These are phyloP conservation scores for Phytophthora colocasiae DNA, from an alignment of 352 stramenopile genomes.

Conservation along the genomic window DNA sequence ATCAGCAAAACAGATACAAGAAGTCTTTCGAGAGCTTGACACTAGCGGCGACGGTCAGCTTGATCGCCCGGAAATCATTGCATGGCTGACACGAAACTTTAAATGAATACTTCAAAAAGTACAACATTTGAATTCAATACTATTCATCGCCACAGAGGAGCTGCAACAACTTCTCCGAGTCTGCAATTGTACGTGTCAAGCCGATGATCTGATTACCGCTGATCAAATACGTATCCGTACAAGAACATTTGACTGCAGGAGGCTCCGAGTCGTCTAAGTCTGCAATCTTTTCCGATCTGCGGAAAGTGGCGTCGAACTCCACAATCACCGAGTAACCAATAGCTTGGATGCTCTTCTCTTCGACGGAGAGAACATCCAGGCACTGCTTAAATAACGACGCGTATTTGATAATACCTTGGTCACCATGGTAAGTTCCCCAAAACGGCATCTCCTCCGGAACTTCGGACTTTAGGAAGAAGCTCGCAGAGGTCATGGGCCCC, in stretches of 20 bases:
- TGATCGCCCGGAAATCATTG: conserved; percentile 63
- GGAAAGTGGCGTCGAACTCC: conserved; percentile 76
- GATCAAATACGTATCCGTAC: conserved; percentile 82
- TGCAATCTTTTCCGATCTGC: conserved; percentile 43
- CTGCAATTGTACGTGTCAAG: conserved; percentile 80
- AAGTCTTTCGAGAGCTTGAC: conserved; percentile 69
- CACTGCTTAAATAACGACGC: conserved; percentile 71
- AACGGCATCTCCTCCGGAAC: conserved; percentile 84
- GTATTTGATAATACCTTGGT: conserved; percentile 74
- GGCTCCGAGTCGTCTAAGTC: conserved; percentile 35
- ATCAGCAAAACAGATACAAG: conserved; percentile 58
- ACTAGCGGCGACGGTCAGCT: conserved; percentile 68
- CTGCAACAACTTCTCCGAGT: conserved; percentile 81
- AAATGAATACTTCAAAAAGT: conserved; percentile 17
- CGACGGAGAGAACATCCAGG: conserved; percentile 59
- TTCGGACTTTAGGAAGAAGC: conserved; percentile 80
- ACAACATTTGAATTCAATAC: conserved; percentile 8
- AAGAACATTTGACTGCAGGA: conserved; percentile 62
- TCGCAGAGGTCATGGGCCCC: conserved; percentile 58
- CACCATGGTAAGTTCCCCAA: conserved; percentile 77
- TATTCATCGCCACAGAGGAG: conserved; percentile 61
- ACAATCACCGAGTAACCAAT: conserved; percentile 82
- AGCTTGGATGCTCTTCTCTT: conserved; percentile 71
- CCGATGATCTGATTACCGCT: conserved; percentile 76
- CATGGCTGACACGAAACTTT: conserved; percentile 63